A percentile compares a stretch with the other conserved stretches of the same genome.
Conservation (phyloP, 208 protist species). For the Leishmania aethiopica region DNA sequence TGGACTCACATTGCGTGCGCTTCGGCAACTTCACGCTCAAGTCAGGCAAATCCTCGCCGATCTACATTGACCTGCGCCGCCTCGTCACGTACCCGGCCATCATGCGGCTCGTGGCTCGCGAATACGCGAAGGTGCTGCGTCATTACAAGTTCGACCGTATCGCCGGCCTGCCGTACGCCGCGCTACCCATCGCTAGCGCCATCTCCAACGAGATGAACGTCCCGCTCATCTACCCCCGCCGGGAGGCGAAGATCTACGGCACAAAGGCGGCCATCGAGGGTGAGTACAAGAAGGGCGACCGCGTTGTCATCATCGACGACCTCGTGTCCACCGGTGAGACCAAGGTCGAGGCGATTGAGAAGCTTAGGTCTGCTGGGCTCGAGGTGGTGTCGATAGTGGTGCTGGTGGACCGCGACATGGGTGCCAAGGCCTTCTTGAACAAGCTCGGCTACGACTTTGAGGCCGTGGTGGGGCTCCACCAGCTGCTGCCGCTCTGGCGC, state of each 20-base stretch:
- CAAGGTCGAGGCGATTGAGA: conserved; percentile 95
- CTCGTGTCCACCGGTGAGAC: conserved; percentile 95
- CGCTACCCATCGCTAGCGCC: conserved; percentile 93
- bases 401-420: conserved; percentile 96
- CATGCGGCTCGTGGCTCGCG: conserved; percentile 76
- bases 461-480: conserved; percentile 77
- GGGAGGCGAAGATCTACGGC: conserved; percentile 95
- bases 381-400: conserved; percentile 93
- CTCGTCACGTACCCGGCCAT: conserved; percentile 89
- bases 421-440: conserved; percentile 86
- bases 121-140: conserved; percentile 75
- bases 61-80: conserved; percentile 96
- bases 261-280: conserved; percentile 96
- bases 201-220: conserved; percentile 92
- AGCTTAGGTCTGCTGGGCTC: conserved; percentile 82
- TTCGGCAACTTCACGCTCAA: conserved; percentile 97
- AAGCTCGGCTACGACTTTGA: conserved; percentile 87
- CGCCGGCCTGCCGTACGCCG: conserved; percentile 95
- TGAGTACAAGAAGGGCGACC: conserved; percentile 91
- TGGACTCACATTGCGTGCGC: conserved; percentile 87
- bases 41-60: conserved; percentile 93
- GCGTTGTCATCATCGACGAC: conserved; percentile 95
- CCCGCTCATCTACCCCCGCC: conserved; percentile 91
- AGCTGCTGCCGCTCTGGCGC: conserved; percentile 80
- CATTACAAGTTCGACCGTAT: conserved; percentile 80